Evolutionary conservation across 148 eudicot species (phyloP).

Genomic region (Arctostaphylos glauca): DNA sequence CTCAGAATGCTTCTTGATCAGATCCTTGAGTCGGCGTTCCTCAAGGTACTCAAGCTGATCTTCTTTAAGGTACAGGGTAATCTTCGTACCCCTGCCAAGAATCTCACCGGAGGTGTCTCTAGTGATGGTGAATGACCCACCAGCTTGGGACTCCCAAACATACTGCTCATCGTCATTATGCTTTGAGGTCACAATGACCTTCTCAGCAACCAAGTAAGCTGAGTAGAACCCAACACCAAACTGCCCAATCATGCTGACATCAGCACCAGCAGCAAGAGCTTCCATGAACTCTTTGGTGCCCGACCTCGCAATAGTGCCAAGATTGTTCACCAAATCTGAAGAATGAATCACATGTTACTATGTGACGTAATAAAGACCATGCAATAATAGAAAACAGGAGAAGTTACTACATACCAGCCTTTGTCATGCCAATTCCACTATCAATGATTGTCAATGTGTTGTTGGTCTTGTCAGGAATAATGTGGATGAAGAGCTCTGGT

Average conservation of each 20-base stretch:
- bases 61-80: slow-evolving; percentile 64
- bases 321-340: slow-evolving; percentile 78
- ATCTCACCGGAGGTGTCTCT: slow-evolving; percentile 67
- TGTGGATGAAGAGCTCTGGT: slow-evolving; percentile 69
- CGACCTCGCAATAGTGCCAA: slow-evolving; percentile 73
- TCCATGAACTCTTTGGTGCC: slow-evolving; percentile 89
- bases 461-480: slow-evolving; percentile 64
- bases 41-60: slow-evolving; percentile 85
- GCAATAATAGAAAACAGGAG: neutral
- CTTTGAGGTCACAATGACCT: slow-evolving; percentile 74
- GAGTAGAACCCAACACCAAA: slow-evolving; percentile 79
- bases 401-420: slow-evolving; percentile 50
- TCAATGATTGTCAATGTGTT: slow-evolving; percentile 63
- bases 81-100: slow-evolving; percentile 80
- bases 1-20: slow-evolving; percentile 75
- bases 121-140: slow-evolving; percentile 78
- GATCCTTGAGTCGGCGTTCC: slow-evolving; percentile 78
- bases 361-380: neutral
- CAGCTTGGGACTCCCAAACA: slow-evolving; percentile 76
- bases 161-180: slow-evolving; percentile 82
- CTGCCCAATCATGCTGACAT: slow-evolving; percentile 84
- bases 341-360: neutral
- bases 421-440: slow-evolving; percentile 82
- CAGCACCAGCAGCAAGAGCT: slow-evolving; percentile 84
- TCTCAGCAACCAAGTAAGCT: slow-evolving; percentile 77